These are phyloP conservation scores for Suillus spraguei DNA, from an alignment of 768 basidiomycete species.

Conservation along the genomic window DNA sequence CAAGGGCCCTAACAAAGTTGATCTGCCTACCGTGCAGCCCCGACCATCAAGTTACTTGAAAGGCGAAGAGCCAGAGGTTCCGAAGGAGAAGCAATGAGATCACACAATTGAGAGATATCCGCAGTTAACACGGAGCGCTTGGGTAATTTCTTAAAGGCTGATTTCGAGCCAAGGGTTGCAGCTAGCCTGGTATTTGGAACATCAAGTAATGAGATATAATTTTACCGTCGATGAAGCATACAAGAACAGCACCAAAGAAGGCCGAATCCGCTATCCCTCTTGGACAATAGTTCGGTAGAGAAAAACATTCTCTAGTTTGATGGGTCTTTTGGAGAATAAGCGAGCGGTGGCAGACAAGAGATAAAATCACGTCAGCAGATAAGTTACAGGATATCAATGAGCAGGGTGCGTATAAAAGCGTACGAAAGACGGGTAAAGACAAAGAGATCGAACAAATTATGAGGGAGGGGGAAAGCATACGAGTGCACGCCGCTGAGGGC, in stretches of 20 bases:
- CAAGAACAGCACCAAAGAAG: slow-evolving; percentile 68
- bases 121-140: slow-evolving; percentile 83
- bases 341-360: background rate
- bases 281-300: slow-evolving; percentile 76
- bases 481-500: background rate
- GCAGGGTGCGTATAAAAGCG: slow-evolving; percentile 3
- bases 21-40: slow-evolving; percentile 73
- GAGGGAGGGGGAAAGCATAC: slow-evolving; percentile 9
- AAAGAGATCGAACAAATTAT: slow-evolving; percentile 10
- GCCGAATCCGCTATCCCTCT: slow-evolving; percentile 86
- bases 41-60: slow-evolving; percentile 88
- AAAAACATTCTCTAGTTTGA: slow-evolving; percentile 70
- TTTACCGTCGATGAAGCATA: background rate
- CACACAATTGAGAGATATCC: slow-evolving; percentile 81
- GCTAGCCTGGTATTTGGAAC: slow-evolving; percentile 66
- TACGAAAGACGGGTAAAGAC: slow-evolving; percentile 8
- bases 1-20: background rate
- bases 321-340: slow-evolving; percentile 3
- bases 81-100: slow-evolving; percentile 75
- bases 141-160: slow-evolving; percentile 82
- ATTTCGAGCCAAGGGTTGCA: slow-evolving; percentile 86
- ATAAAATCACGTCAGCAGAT: slow-evolving; percentile 5
- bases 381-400: slow-evolving; percentile 7
- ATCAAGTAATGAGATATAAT: slow-evolving; percentile 1
- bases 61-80: slow-evolving; percentile 87